phyloP scores from a whole-genome alignment of 352 stramenopile genomes.

The Globisporangium acanthophoron region DNA sequence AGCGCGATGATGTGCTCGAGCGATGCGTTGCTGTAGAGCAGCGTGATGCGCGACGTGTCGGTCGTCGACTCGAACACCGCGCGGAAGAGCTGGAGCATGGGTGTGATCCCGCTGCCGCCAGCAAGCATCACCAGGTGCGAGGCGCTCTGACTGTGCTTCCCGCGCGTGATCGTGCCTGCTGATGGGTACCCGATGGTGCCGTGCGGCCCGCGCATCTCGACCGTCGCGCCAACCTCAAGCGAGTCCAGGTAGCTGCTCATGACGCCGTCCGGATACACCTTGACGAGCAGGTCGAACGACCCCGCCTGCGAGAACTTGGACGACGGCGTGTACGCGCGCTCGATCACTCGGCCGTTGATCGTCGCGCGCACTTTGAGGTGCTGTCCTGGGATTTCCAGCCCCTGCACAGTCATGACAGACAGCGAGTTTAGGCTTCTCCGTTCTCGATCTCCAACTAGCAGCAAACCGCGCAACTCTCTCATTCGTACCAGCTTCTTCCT shows the following conservation, averaged over 20 bases:
- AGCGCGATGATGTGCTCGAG: constrained; percentile 66
- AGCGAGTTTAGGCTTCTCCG: not conserved
- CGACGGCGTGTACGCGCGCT: constrained; percentile 72
- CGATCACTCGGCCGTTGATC: constrained; percentile 71
- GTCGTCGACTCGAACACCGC: constrained; percentile 49
- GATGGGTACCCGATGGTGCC: constrained; percentile 56
- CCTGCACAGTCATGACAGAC: constrained; percentile 15
- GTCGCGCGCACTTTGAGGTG: constrained; percentile 75
- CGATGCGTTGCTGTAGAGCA: constrained; percentile 73
- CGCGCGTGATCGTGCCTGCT: constrained; percentile 39
- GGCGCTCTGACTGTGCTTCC: constrained; percentile 38
- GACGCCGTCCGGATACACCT: constrained; percentile 68
- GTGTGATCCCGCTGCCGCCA: constrained; percentile 71
- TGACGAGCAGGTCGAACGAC: constrained; percentile 71
- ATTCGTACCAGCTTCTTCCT: constrained; percentile 48
- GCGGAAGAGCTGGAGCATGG: constrained; percentile 80
- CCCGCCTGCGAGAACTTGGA: constrained; percentile 62
- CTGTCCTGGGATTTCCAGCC: constrained; percentile 64
- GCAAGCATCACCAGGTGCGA: constrained; percentile 72
- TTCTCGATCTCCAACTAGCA: not conserved
- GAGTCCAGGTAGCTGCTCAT: constrained; percentile 70
- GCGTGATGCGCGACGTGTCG: constrained; percentile 57
- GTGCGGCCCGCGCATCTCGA: constrained; percentile 76
- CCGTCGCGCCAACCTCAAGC: constrained; percentile 38
- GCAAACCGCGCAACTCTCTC: too few species aligned